Evolutionary conservation across 306 rosid genomes (phyloP).

Genomic region (Canavalia ensiformis): DNA sequence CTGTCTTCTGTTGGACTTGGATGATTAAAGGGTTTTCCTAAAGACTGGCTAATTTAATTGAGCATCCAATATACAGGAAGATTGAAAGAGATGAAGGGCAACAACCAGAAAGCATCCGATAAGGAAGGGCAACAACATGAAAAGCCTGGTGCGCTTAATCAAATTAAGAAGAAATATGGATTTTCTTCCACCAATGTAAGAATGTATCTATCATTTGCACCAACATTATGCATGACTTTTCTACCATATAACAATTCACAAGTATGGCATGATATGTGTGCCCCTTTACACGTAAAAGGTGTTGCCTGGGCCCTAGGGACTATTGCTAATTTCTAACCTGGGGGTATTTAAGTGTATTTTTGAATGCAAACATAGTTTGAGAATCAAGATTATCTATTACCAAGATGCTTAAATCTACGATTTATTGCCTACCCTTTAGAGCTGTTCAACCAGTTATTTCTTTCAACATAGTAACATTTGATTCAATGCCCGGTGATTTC

Average conservation of each 20-base stretch:
- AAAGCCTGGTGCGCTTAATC: conserved; percentile 66
- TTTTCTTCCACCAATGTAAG: conserved; percentile 70
- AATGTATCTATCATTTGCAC: conserved; percentile 20
- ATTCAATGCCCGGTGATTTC: conserved; percentile 11
- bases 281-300: background rate
- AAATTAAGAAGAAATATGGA: conserved; percentile 86
- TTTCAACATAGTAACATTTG: conserved; percentile 5
- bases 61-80: conserved; percentile 66
- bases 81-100: conserved; percentile 73
- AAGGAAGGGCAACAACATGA: conserved; percentile 72
- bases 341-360: background rate
- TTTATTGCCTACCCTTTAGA: background rate
- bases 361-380: conserved; percentile 5
- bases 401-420: conserved; percentile 1
- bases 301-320: background rate
- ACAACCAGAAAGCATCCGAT: conserved; percentile 61
- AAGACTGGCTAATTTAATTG: conserved; percentile 35
- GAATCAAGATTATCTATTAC: conserved; percentile 14
- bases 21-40: conserved; percentile 12
- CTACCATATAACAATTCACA: background rate
- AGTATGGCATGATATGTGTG: background rate
- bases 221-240: conserved; percentile 20
- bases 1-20: background rate
- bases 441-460: background rate
- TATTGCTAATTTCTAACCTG: background rate